Conservation (phyloP, 768 basidiomycete genomes). For the Agaricus blazei region DNA sequence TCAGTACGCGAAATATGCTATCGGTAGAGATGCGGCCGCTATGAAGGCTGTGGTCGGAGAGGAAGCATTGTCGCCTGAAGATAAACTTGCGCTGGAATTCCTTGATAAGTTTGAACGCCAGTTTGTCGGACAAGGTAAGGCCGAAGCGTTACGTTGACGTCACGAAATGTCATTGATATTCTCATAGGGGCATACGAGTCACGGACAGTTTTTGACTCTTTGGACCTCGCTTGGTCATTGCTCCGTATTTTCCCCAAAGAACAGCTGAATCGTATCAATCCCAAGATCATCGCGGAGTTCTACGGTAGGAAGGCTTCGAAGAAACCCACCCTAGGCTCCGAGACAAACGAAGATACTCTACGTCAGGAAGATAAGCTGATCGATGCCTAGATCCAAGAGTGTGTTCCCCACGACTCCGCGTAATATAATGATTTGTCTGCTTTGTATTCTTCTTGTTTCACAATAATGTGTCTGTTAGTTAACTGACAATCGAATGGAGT, state of each 20-base stretch:
- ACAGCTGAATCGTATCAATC: conserved; percentile 95
- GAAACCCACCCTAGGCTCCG: conserved; percentile 51
- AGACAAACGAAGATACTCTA: conserved; percentile 32
- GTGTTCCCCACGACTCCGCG: not conserved
- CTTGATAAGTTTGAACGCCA: conserved; percentile 96
- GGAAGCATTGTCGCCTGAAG: conserved; percentile 91
- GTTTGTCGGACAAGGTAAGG: conserved; percentile 91
- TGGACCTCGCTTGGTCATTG: conserved; percentile 95
- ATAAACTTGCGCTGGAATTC: conserved; percentile 96
- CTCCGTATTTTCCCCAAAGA: conserved; percentile 99
- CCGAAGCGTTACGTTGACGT: not conserved
- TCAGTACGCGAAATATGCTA: conserved; percentile 97
- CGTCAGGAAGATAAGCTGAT: conserved; percentile 33
- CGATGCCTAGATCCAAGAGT: conserved; percentile 44
- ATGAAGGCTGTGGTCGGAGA: conserved; percentile 99
- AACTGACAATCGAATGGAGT: not conserved
- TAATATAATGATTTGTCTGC: not conserved
- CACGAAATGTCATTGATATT: not conserved
- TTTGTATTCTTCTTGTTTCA: conserved; percentile 1
- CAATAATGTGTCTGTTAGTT: not conserved
- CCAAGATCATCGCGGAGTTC: conserved; percentile 92
- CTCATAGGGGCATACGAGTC: conserved; percentile 84
- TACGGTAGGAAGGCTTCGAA: conserved; percentile 79
- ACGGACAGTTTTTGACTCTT: conserved; percentile 92
- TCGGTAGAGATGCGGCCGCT: conserved; percentile 92